Base-by-base conservation (phyloP, 2,329 filamentous ascomycete genomes). In the Neonectria sp. region DNA sequence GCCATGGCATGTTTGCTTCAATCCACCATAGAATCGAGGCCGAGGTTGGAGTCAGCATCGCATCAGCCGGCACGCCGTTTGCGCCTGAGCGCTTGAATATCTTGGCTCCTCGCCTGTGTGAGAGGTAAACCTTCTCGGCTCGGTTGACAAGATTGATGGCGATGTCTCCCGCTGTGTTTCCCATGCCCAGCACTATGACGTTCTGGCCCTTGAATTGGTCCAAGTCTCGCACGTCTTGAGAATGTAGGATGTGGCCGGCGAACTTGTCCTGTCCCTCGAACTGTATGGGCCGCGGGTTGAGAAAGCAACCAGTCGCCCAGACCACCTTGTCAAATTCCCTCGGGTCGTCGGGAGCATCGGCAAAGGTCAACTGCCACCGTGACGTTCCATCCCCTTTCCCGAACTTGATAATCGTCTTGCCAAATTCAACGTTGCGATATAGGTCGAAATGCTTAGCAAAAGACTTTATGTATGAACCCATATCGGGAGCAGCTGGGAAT, bases 31-130 rank as follows among this genome's bases (percentile, higher is more conserved):
- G 13, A 8, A 56, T 37, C 2, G 31, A 56, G 21, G 31, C 29
- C 21, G 24, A 17, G 17, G 53, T 29, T 45, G 53, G 53, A 11
- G 53, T 56, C 53, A 56, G 53, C 9, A 40, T 8, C 6, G 35
- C 35, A 40, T 56, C 53, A 3, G 53, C 35, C 24, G 53, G 53
- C 4, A 43, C 53, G 6, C 53, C 53, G 17, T 40, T 24, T 17
- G 33, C 53, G 35, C 35, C 53, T 11, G 35, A 43, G 13, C 53
- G 53, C 27, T 43, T 43, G 24, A 35, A 37, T 1, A 56, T 56
- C 35, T 56, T 56, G 21, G 53, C 53, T 43, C 53, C 53, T 43
- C 53, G 29, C 15, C 53, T 43, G 53, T 56, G 53, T 11, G 53
- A 56, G 15, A 56, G 53, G 35, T 56, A 56, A 17, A 56, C 7